Evolutionary conservation across 192 early-diverging fungal species (phyloP), one percentile per base, ranked within the genome.

Genomic region (Lobulomyces angularis): DNA sequence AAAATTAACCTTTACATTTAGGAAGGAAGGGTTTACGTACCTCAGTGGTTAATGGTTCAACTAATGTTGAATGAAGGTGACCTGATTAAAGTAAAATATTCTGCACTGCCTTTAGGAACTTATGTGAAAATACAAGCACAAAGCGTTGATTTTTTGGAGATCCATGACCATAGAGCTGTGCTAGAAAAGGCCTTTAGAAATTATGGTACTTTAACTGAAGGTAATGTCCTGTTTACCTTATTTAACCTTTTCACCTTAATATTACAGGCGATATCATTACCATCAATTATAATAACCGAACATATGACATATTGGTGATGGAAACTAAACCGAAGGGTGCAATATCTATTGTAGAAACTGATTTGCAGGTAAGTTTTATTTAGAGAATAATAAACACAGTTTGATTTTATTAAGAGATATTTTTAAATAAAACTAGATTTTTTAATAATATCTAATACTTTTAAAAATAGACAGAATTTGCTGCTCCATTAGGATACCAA

Each of bases 51-150:
- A 63, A 92, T 96, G 89, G 71, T 81, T 48, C 82, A 83, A 2
- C 61, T 99, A 41, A 40, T 61, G 16, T 50, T 93, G 25, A 51
- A 79, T 34, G 80, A 82, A 35, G 90, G 92, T 5, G 60, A 79
- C 14, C 45, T 89, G 14, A 67, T 92, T 9, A 71, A 81, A 44
- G 69, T 91, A 17, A 84, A 75, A 39, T 94, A 83, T 48, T 66
- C 73, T 9, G 61, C 67, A 12, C 61, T 99, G 18, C 74, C 84
- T 5, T 60, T 86, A 0, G 92, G 95, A 18, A 75, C 53, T 0
- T 85, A 88, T 69, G 89, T 94, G 32, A 92, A 90, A 56, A 83
- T 99, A 36, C 87, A 99, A 49, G 88, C 95, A n/a, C 95, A 99
- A 60, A 83, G 82, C 11, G 77, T 77, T 1, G 85, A 93, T 45